Evolutionary conservation across 2,329 filamentous ascomycete genomes (phyloP).

Genomic region (Sporothrix pallida): DNA sequence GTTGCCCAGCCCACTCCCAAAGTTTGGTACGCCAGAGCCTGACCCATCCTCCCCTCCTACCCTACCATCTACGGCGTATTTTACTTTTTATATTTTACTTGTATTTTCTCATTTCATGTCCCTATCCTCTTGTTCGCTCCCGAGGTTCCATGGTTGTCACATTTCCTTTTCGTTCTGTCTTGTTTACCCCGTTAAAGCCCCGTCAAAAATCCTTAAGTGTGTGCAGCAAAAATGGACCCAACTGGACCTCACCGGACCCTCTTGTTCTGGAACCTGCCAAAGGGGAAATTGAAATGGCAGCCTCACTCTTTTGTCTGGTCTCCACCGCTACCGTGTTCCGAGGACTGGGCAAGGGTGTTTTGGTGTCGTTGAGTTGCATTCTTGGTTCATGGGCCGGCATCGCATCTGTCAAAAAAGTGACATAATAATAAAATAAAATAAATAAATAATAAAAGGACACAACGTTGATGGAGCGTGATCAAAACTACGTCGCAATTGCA

Average conservation of each 20-base stretch:
- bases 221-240: neutral
- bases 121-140: neutral
- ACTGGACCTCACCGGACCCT: neutral
- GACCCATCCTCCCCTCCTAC: slow-evolving; percentile 14
- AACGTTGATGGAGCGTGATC: neutral
- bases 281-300: neutral
- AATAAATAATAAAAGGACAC: neutral
- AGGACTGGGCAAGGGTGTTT: neutral
- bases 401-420: neutral
- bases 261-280: slow-evolving; percentile 24
- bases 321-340: slow-evolving; percentile 12
- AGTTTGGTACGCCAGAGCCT: slow-evolving; percentile 26
- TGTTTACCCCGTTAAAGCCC: too few species aligned
- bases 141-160: neutral
- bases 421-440: too few species aligned
- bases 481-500: neutral
- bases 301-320: neutral
- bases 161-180: too few species aligned
- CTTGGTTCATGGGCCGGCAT: neutral
- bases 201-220: neutral
- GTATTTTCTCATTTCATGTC: slow-evolving; percentile 7
- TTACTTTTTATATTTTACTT: too few species aligned
- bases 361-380: neutral
- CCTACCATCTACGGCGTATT: neutral
- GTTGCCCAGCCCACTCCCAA: neutral